Percentiles rank a stretch among this genome's conserved stretches.
Evolutionary conservation across 2,329 filamentous ascomycete species (phyloP).

Genomic region (Cryphonectria naterciae): DNA sequence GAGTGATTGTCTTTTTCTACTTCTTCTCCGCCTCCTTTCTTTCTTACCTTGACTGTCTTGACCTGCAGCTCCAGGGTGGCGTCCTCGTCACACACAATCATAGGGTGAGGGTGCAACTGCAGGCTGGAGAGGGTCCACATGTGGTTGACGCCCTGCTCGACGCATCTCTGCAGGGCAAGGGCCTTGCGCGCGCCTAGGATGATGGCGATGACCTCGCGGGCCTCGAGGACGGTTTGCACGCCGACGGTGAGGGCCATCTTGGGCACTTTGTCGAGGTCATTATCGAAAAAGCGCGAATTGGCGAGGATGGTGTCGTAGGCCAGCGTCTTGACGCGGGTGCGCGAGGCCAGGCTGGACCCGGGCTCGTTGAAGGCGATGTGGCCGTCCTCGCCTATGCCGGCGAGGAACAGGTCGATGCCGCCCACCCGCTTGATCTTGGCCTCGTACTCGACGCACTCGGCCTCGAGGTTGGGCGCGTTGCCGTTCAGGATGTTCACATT

Average conservation of each 20-base stretch:
- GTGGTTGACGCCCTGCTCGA: constrained; percentile 76
- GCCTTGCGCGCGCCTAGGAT: constrained; percentile 76
- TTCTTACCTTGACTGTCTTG: constrained; percentile 60
- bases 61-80: constrained; percentile 67
- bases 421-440: constrained; percentile 68
- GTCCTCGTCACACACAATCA: constrained; percentile 78
- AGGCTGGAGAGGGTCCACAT: constrained; percentile 80
- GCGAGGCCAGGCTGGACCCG: constrained; percentile 69
- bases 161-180: constrained; percentile 70
- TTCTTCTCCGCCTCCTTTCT: too few relatives aligned
- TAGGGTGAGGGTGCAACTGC: constrained; percentile 72
- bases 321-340: constrained; percentile 76
- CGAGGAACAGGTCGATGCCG: constrained; percentile 78
- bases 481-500: constrained; percentile 76
- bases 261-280: constrained; percentile 67
- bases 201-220: constrained; percentile 74
- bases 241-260: constrained; percentile 72
- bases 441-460: constrained; percentile 75
- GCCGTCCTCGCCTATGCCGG: constrained; percentile 76
- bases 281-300: constrained; percentile 74
- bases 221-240: constrained; percentile 61
- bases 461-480: constrained; percentile 69
- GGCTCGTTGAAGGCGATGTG: constrained; percentile 86
- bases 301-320: constrained; percentile 78
- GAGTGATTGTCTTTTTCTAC: too few relatives aligned